phyloP scores from a whole-genome alignment of 805 yeast genomes.

The Nematodospora valgi region DNA sequence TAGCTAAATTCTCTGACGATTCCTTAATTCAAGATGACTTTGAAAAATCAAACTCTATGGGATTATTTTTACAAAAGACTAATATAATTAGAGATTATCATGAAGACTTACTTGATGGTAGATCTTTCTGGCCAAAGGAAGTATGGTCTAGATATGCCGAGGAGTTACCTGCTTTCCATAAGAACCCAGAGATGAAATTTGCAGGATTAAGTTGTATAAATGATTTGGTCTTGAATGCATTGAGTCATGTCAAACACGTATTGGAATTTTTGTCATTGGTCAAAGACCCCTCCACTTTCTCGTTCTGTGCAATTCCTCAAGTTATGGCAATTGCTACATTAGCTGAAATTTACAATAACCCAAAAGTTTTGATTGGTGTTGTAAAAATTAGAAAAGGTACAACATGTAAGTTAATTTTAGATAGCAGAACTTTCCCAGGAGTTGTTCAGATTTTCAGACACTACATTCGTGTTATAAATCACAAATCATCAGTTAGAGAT shows the following conservation, averaged over 20 bases:
- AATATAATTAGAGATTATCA: conserved; percentile 93
- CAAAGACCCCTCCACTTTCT: conserved; percentile 77
- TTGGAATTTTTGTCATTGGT: conserved; percentile 72
- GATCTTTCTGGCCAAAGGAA: conserved; percentile 96
- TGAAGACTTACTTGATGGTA: conserved; percentile 87
- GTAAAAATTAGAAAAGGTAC: conserved; percentile 91
- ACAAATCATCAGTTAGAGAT: conserved; percentile 73
- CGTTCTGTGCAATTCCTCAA: conserved; percentile 96
- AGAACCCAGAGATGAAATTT: conserved; percentile 40
- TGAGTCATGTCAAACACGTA: conserved; percentile 74
- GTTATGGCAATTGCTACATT: conserved; percentile 98
- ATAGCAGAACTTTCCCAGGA: conserved; percentile 70
- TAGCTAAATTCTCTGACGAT: conserved; percentile 66
- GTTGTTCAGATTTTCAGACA: conserved; percentile 74
- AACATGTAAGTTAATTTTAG: conserved; percentile 71
- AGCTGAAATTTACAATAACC: conserved; percentile 80
- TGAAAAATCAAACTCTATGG: conserved; percentile 79
- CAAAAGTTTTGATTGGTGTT: conserved; percentile 60
- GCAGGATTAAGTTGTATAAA: conserved; percentile 74
- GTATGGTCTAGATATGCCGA: conserved; percentile 83
- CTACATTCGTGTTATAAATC: conserved; percentile 73
- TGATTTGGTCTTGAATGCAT: conserved; percentile 75
- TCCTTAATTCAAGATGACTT: conserved; percentile 48
- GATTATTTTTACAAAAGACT: conserved; percentile 90
- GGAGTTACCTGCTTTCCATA: conserved; percentile 54